These are phyloP conservation scores for Talaromyces sp. DNA, from an alignment of 2,329 filamentous ascomycete genomes.

Conservation along the genomic window DNA sequence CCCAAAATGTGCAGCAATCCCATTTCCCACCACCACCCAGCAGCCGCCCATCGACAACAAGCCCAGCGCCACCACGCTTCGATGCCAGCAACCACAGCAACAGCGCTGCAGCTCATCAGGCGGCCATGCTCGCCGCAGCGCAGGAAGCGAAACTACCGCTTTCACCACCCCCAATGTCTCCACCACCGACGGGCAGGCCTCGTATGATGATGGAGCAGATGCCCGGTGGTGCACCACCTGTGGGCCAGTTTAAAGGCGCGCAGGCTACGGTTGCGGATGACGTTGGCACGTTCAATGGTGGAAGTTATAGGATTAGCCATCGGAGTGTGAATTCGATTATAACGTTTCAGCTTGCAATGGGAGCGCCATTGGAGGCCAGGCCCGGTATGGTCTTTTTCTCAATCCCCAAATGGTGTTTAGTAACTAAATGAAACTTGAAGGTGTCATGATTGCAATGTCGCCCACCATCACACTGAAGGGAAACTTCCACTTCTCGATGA, in stretches of 20 bases:
- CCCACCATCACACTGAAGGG: constrained; percentile 81
- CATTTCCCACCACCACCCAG: constrained; percentile 15
- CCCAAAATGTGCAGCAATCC: constrained; percentile 1
- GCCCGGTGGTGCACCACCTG: constrained; percentile 41
- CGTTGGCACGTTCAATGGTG: constrained; percentile 94
- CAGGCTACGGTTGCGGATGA: constrained; percentile 68
- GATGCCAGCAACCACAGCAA: not conserved
- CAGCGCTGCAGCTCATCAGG: constrained; percentile 27
- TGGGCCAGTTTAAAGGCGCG: constrained; percentile 61
- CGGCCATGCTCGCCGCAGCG: constrained; percentile 81
- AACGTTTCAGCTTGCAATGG: constrained; percentile 85
- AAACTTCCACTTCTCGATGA: constrained; percentile 77
- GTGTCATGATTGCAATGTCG: constrained; percentile 93
- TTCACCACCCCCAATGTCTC: constrained; percentile 50
- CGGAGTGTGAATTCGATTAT: constrained; percentile 86
- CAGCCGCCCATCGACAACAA: constrained; percentile 10
- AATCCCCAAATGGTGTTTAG: not conserved
- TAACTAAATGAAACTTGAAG: constrained; percentile 36
- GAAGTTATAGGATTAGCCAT: constrained; percentile 89
- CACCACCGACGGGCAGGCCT: constrained; percentile 21
- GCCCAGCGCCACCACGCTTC: constrained; percentile 5
- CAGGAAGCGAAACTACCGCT: constrained; percentile 86
- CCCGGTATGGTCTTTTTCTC: constrained; percentile 53
- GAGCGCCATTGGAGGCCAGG: constrained; percentile 75
- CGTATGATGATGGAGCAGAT: constrained; percentile 13